A percentile compares a stretch with the other conserved stretches of the same genome.
These are phyloP conservation scores for Cutaneotrichosporon cutaneum DNA, from an alignment of 1,284 basidiomycete genomes.

Conservation along the genomic window DNA sequence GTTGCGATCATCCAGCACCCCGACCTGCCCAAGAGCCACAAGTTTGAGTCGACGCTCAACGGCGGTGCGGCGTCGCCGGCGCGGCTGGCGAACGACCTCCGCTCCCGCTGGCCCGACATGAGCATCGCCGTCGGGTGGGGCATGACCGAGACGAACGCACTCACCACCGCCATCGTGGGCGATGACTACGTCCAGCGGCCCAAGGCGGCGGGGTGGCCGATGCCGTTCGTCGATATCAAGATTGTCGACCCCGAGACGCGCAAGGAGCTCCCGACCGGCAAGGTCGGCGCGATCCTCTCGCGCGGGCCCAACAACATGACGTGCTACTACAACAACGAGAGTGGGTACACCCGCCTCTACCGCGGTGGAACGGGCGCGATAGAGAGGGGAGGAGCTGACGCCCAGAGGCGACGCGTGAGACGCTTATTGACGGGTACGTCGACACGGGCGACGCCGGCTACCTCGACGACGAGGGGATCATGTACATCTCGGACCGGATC, in stretches of 20 bases:
- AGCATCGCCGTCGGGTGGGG: conserved; percentile 43
- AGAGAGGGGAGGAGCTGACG: not conserved
- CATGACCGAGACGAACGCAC: conserved; percentile 48
- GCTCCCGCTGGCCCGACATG: conserved; percentile 28
- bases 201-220: conserved; percentile 30
- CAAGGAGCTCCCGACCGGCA: conserved; percentile 26
- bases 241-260: conserved; percentile 39
- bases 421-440: conserved; percentile 42
- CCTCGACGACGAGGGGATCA: conserved; percentile 39
- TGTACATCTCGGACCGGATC: conserved; percentile 42
- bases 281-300: conserved; percentile 36
- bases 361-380: no score
- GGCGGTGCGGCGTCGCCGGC: conserved; percentile 44
- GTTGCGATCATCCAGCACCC: conserved; percentile 37
- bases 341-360: not conserved
- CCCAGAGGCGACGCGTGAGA: conserved; percentile 35
- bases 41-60: conserved; percentile 41
- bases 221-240: conserved; percentile 36
- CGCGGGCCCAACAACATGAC: conserved; percentile 47
- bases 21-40: conserved; percentile 27
- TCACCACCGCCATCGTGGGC: conserved; percentile 40
- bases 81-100: conserved; percentile 36
- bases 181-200: conserved; percentile 34
- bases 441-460: conserved; percentile 44
- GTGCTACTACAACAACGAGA: conserved; percentile 39